A percentile compares a stretch with the other conserved stretches of the same genome.
phyloP scores from a whole-genome alignment of 345 rosid species.

The Gynandropsis gynandra region DNA sequence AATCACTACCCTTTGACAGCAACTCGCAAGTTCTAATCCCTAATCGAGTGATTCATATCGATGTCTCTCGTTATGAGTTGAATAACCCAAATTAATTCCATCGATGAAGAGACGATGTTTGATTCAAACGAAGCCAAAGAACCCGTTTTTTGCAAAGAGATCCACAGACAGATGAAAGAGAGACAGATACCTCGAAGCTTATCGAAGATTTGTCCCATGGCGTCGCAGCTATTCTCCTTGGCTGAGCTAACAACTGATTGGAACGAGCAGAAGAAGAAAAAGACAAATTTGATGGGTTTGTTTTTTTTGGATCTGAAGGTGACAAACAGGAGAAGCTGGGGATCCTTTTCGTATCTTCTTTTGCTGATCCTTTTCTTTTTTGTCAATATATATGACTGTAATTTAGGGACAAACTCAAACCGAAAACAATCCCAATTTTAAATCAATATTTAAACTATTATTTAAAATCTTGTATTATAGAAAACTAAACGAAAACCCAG shows the following conservation, averaged over 20 bases:
- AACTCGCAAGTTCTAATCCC: not conserved
- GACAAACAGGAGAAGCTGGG: too few species aligned
- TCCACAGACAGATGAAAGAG: not conserved
- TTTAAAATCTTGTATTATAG: too few species aligned
- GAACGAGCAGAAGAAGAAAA: not conserved
- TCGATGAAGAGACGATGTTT: not conserved
- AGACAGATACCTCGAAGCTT: constrained; percentile 45
- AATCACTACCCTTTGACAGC: too few species aligned
- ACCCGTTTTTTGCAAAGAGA: not conserved
- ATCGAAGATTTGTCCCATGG: constrained; percentile 75
- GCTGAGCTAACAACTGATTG: not conserved
- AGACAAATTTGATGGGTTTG: not conserved
- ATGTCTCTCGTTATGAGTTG: not conserved
- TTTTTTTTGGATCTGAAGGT: not conserved
- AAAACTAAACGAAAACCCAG: too few species aligned
- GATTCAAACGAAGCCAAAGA: not conserved
- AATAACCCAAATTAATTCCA: not conserved
- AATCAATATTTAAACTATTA: too few species aligned
- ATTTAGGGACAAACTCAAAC: too few species aligned
- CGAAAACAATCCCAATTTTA: too few species aligned
- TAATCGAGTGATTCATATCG: not conserved
- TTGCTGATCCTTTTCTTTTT: too few species aligned
- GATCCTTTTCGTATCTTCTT: too few species aligned
- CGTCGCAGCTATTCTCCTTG: constrained; percentile 9
- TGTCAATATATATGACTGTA: too few species aligned